Evolutionary conservation across 73 alveolate genomes (phyloP).

Genomic region (Durusdinium trenchii): DNA sequence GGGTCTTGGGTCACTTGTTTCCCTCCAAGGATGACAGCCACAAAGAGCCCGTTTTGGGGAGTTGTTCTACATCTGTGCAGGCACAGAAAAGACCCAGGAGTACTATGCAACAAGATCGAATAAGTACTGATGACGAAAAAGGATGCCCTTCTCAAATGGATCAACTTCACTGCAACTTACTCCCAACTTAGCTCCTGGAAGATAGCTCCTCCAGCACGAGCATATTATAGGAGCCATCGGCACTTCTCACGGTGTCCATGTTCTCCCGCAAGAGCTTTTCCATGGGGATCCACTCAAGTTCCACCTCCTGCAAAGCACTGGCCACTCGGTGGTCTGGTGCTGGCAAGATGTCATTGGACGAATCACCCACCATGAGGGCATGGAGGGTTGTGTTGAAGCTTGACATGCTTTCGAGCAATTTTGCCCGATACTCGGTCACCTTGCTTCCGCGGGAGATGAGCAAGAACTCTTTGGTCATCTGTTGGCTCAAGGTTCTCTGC

Average conservation of each 20-base stretch:
- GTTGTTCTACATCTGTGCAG: too few species aligned
- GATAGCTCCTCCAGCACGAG: slow-evolving; percentile 18
- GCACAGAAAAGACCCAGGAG: too few species aligned
- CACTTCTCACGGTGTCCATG: slow-evolving; percentile 14
- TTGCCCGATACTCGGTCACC: background rate
- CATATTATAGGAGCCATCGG: slow-evolving; percentile 55
- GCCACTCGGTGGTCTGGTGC: slow-evolving; percentile 38
- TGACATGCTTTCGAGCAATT: slow-evolving; percentile 41
- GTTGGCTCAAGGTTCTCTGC: slow-evolving; percentile 68
- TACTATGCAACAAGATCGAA: too few species aligned
- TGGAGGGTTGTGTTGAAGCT: slow-evolving; percentile 44
- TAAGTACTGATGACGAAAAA: too few species aligned
- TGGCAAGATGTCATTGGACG: slow-evolving; percentile 29
- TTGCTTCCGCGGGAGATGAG: slow-evolving; percentile 37
- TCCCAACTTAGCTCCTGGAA: too few species aligned
- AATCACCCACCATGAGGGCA: slow-evolving; percentile 32
- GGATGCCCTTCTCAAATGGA: too few species aligned
- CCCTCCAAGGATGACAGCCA: too few species aligned
- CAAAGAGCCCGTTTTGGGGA: too few species aligned
- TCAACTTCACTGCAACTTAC: too few species aligned
- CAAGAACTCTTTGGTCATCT: slow-evolving; percentile 70
- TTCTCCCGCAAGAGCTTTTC: background rate
- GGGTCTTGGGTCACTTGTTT: too few species aligned
- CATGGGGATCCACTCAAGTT: slow-evolving; percentile 7
- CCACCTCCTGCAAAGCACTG: background rate